These are phyloP conservation scores for Backusella psychrophila DNA, from an alignment of 192 early-diverging fungal species.

Conservation along the genomic window DNA sequence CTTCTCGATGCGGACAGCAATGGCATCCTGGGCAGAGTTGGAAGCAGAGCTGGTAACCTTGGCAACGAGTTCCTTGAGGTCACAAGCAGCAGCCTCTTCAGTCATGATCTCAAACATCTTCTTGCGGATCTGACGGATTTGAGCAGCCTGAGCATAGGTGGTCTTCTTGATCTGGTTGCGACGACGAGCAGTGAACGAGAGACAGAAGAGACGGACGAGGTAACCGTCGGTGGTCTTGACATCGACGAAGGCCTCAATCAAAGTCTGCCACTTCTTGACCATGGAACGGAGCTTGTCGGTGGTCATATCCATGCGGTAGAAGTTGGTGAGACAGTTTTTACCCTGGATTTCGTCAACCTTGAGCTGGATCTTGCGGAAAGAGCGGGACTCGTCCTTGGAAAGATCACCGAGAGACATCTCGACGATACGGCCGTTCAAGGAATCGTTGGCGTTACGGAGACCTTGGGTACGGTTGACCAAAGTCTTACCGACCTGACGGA, in stretches of 20 bases:
- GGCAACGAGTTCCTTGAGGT: slow-evolving; percentile 92
- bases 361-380: slow-evolving; percentile 97
- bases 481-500: slow-evolving; percentile 94
- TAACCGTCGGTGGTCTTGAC: slow-evolving; percentile 99
- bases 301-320: slow-evolving; percentile 99
- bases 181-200: slow-evolving; percentile 95
- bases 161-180: slow-evolving; percentile 95
- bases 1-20: slow-evolving; percentile 98
- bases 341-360: slow-evolving; percentile 92
- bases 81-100: slow-evolving; percentile 79
- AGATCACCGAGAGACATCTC: slow-evolving; percentile 96
- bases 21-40: slow-evolving; percentile 66
- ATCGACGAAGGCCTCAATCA: slow-evolving; percentile 96
- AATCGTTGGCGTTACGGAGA: slow-evolving; percentile 95
- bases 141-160: slow-evolving; percentile 94
- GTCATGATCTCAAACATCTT: slow-evolving; percentile 99
- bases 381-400: slow-evolving; percentile 83
- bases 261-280: slow-evolving; percentile 98
- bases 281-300: slow-evolving; percentile 98
- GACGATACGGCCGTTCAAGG: slow-evolving; percentile 91
- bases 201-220: slow-evolving; percentile 90
- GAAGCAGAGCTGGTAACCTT: slow-evolving; percentile 81
- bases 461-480: slow-evolving; percentile 99
- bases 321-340: slow-evolving; percentile 98
- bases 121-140: slow-evolving; percentile 98